A percentile compares a stretch with the other conserved stretches of the same genome.
These are phyloP conservation scores for Heterobasidion parviporum DNA, from an alignment of 1,284 basidiomycete genomes.

Conservation along the genomic window DNA sequence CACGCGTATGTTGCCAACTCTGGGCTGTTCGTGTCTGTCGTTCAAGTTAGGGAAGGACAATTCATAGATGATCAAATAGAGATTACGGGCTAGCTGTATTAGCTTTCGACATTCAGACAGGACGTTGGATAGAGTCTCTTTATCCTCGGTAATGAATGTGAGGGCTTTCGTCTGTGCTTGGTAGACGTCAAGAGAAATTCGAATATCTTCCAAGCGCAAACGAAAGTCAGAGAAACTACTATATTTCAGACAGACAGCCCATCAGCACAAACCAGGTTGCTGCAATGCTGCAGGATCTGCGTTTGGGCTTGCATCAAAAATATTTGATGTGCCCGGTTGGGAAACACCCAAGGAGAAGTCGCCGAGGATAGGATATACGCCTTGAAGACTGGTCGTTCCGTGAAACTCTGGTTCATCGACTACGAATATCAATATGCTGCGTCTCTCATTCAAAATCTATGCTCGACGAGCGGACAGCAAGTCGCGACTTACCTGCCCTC, in stretches of 20 bases:
- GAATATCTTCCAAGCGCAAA: not conserved
- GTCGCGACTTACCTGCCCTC: not conserved
- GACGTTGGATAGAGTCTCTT: slow-evolving; percentile 29
- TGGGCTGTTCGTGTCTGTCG: not conserved
- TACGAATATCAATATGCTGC: not conserved
- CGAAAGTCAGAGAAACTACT: not conserved
- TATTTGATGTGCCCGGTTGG: not conserved
- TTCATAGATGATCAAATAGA: slow-evolving; percentile 1
- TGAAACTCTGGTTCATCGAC: not conserved
- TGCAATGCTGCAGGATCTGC: not conserved
- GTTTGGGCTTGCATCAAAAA: not conserved
- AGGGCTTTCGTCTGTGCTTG: not conserved
- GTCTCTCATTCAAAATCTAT: not conserved
- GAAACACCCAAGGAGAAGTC: not conserved
- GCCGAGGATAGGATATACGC: not conserved
- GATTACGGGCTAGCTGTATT: slow-evolving; percentile 30
- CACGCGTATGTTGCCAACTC: slow-evolving; percentile 17
- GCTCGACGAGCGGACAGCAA: not conserved
- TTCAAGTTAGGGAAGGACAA: not conserved
- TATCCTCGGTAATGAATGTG: not conserved
- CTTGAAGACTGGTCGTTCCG: not conserved
- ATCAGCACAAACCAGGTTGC: not conserved
- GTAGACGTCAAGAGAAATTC: not conserved
- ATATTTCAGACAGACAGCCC: not conserved
- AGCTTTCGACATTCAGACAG: slow-evolving; percentile 42